Evolutionary conservation across 2,329 filamentous ascomycete genomes (phyloP).

Genomic region (Lizonia empirigonia): DNA sequence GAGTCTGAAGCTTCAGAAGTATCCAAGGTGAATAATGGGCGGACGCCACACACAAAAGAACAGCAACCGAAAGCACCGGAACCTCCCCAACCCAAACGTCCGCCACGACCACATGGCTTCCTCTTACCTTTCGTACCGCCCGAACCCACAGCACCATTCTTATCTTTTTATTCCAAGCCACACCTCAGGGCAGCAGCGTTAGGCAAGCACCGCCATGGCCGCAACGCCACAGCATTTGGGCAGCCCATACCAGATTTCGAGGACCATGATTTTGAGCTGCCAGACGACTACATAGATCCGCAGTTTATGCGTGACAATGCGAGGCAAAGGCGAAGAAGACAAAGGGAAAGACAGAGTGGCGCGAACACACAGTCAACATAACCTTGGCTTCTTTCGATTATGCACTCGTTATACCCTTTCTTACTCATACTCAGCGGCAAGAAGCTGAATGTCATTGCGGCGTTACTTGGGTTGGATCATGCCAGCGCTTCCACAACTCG

Average conservation of each 20-base stretch:
- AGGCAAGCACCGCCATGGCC: slow-evolving; percentile 71
- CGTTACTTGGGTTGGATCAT: neutral
- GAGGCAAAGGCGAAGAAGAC: slow-evolving; percentile 66
- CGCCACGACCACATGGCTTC: slow-evolving; percentile 41
- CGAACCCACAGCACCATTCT: slow-evolving; percentile 66
- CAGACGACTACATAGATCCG: slow-evolving; percentile 64
- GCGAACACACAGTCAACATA: slow-evolving; percentile 11
- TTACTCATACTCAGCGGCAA: neutral
- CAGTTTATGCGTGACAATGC: slow-evolving; percentile 61
- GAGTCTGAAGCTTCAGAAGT: slow-evolving; percentile 46
- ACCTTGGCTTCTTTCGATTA: slow-evolving; percentile 10
- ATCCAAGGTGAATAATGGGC: slow-evolving; percentile 20
- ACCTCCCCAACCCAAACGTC: slow-evolving; percentile 37
- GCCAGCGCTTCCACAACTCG: neutral
- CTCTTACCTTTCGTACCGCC: slow-evolving; percentile 36
- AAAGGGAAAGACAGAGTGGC: slow-evolving; percentile 59
- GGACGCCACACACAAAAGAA: slow-evolving; percentile 22
- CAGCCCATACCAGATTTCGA: slow-evolving; percentile 74
- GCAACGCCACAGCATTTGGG: slow-evolving; percentile 80
- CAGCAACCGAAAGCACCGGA: slow-evolving; percentile 54
- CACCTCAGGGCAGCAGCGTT: slow-evolving; percentile 81
- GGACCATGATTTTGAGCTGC: slow-evolving; percentile 75
- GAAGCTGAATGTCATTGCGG: neutral
- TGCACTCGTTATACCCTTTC: slow-evolving; percentile 24
- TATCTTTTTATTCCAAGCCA: slow-evolving; percentile 83